Percentiles rank a stretch among this genome's conserved stretches.
Evolutionary conservation across 129 eudicot species (phyloP).

Genomic region (Artemisia argyi): DNA sequence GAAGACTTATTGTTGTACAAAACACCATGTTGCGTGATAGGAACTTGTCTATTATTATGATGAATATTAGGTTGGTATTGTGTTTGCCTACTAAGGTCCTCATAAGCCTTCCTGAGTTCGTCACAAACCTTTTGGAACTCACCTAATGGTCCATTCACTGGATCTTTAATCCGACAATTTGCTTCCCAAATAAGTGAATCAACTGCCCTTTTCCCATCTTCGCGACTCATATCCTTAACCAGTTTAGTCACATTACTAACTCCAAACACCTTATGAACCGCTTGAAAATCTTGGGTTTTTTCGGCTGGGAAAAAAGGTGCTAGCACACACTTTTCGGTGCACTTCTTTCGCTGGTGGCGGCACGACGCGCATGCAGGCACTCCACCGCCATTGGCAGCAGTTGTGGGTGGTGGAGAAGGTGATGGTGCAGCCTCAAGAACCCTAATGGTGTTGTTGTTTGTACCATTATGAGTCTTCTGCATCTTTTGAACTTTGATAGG

Average conservation of each 20-base stretch:
- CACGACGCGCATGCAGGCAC: conserved; percentile 86
- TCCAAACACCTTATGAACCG: conserved; percentile 86
- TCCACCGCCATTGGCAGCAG: conserved; percentile 22
- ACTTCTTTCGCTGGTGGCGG: conserved; percentile 92
- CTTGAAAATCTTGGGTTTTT: conserved; percentile 72
- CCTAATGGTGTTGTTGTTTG: conserved; percentile 25
- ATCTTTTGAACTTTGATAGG: conserved; percentile 14
- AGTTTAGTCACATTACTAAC: conserved; percentile 79
- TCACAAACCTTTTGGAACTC: conserved; percentile 62
- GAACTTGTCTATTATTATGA: conserved; percentile 36
- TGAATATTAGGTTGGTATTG: conserved; percentile 41
- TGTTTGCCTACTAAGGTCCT: conserved; percentile 34
- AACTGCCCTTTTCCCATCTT: conserved; percentile 59
- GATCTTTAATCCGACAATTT: conserved; percentile 64
- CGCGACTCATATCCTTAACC: conserved; percentile 40
- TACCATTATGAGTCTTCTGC: conserved; percentile 29
- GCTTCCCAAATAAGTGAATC: conserved; percentile 94
- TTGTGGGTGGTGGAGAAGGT: conserved; percentile 34
- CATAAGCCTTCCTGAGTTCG: conserved; percentile 36
- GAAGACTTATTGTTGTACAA: conserved; percentile 26
- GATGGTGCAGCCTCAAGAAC: conserved; percentile 34
- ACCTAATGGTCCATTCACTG: conserved; percentile 77
- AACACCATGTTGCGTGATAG: conserved; percentile 29
- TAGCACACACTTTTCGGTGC: conserved; percentile 72
- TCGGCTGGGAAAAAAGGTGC: conserved; percentile 82